Evolutionary conservation across 306 rosid genomes (phyloP).

Genomic region (Prunus kanzakura): DNA sequence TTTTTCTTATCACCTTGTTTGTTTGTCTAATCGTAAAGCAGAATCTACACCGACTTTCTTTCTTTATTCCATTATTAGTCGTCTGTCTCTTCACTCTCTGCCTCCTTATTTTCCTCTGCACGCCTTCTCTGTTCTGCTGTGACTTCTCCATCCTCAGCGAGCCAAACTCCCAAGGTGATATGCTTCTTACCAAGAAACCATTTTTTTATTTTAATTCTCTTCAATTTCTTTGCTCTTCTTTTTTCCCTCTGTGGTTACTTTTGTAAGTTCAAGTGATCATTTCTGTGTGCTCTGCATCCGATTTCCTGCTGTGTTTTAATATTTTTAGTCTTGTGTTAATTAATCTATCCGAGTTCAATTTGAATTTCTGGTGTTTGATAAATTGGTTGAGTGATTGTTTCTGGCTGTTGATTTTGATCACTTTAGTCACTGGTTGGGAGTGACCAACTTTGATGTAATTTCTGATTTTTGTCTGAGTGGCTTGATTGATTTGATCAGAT

Average conservation of each 20-base stretch:
- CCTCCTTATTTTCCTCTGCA: slow-evolving; percentile 2
- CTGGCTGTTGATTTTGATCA: neutral
- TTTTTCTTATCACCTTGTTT: neutral
- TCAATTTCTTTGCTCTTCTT: neutral
- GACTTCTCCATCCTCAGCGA: neutral
- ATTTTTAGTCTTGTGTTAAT: neutral
- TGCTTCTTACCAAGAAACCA: neutral
- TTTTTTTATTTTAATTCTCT: neutral
- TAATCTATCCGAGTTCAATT: neutral
- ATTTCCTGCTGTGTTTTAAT: neutral
- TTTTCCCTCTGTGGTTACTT: neutral
- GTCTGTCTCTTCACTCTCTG: neutral
- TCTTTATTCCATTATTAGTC: neutral
- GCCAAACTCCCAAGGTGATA: neutral
- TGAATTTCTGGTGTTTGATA: neutral
- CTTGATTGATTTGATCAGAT: neutral
- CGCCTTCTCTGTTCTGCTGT: neutral
- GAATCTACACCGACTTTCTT: slow-evolving; percentile 8
- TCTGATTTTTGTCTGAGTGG: neutral
- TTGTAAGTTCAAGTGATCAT: neutral
- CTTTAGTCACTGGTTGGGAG: neutral
- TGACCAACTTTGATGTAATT: neutral
- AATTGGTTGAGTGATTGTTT: neutral
- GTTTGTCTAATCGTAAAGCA: slow-evolving; percentile 13
- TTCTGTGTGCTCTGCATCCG: neutral